Conservation (phyloP, 305 asterid species). For the Caryopteris hybrid region DNA sequence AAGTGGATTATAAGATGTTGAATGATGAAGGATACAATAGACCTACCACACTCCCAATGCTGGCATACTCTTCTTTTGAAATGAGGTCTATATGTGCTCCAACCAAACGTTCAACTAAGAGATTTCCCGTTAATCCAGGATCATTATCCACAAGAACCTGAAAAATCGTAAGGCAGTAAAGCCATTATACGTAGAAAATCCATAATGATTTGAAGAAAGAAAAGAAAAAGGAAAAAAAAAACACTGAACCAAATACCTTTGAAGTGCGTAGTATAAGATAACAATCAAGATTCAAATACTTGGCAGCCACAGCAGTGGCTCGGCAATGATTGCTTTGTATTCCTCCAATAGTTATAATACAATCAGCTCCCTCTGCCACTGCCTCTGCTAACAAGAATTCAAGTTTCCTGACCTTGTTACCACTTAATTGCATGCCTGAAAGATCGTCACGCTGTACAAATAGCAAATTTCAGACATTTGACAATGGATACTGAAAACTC, state of each 20-base stretch:
- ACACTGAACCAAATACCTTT: constrained; percentile 57
- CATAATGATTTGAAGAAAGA: neutral
- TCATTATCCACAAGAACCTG: constrained; percentile 80
- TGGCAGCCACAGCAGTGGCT: constrained; percentile 96
- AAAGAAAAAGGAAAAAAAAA: neutral
- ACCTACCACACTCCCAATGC: constrained; percentile 71
- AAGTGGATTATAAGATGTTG: neutral
- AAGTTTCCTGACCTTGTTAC: constrained; percentile 95
- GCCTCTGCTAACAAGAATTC: constrained; percentile 97
- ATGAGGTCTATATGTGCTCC: constrained; percentile 97
- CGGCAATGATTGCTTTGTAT: constrained; percentile 98
- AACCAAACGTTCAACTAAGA: constrained; percentile 89
- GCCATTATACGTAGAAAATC: constrained; percentile 1
- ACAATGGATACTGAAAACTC: neutral
- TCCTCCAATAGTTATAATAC: constrained; percentile 86
- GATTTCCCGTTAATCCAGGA: constrained; percentile 97
- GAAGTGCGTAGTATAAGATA: constrained; percentile 88
- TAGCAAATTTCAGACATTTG: constrained; percentile 24
- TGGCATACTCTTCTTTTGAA: constrained; percentile 86
- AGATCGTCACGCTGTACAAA: constrained; percentile 83
- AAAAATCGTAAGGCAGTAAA: constrained; percentile 17
- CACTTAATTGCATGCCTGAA: constrained; percentile 97
- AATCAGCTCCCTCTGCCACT: constrained; percentile 79
- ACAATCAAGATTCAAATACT: constrained; percentile 80
- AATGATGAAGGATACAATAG: constrained; percentile 2